A percentile compares a stretch with the other conserved stretches of the same genome.
Conservation (phyloP, 2,329 filamentous ascomycete genomes). For the Paecilomyces sp. region DNA sequence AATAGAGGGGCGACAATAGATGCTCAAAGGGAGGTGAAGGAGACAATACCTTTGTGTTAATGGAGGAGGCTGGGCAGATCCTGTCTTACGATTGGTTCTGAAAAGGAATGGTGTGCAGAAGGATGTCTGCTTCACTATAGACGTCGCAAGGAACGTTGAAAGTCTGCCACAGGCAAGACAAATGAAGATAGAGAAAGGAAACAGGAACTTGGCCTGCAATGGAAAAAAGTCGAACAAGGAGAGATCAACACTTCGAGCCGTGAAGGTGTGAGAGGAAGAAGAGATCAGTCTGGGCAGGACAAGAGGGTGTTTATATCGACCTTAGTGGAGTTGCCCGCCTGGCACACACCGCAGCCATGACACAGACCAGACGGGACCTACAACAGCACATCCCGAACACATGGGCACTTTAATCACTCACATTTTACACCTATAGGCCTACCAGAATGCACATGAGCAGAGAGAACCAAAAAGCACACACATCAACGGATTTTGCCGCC, state of each 20-base stretch:
- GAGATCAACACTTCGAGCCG: constrained; percentile 15
- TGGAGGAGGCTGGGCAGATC: constrained; percentile 3
- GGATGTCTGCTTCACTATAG: not conserved
- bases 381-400: not conserved
- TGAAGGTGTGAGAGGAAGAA: constrained; percentile 14
- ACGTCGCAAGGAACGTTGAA: constrained; percentile 18
- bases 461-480: not conserved
- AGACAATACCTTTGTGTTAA: constrained; percentile 18
- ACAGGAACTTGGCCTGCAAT: constrained; percentile 28
- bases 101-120: constrained; percentile 6
- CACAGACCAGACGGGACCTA: not conserved
- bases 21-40: not conserved
- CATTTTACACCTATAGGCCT: not conserved
- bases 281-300: constrained; percentile 6
- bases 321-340: not conserved
- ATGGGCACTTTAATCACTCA: not conserved
- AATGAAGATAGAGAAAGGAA: constrained; percentile 19
- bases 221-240: constrained; percentile 16
- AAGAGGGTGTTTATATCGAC: not conserved
- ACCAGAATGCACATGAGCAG: not conserved
- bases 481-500: not conserved
- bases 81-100: constrained; percentile 2
- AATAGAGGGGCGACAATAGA: not conserved
- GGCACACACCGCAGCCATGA: not conserved
- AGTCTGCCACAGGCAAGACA: constrained; percentile 27